Evolutionary conservation across 257 asterid genomes (phyloP).

Genomic region (Salvia hispanica): DNA sequence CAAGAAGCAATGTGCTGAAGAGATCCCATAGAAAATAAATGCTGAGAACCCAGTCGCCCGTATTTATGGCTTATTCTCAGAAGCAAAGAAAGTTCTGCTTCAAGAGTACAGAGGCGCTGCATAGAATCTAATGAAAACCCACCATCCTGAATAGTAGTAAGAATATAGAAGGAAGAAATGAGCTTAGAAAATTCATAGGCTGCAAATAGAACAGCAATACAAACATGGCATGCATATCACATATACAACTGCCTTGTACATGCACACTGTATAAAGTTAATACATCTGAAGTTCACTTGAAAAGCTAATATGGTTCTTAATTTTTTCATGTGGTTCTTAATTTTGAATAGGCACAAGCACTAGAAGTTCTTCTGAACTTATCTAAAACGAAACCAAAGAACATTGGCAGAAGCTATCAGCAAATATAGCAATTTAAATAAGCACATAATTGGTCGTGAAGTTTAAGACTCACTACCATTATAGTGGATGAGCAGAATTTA

Average conservation of each 20-base stretch:
- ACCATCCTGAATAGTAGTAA: constrained; percentile 59
- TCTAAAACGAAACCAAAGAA: background rate
- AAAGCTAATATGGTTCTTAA: background rate
- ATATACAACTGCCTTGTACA: background rate
- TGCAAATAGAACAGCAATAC: background rate
- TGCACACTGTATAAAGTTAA: background rate
- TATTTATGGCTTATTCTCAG: constrained; percentile 88
- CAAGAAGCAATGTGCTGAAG: constrained; percentile 78
- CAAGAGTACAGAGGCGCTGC: constrained; percentile 91
- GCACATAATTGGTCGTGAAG: background rate
- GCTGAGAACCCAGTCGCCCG: constrained; percentile 87
- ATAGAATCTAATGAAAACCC: constrained; percentile 74
- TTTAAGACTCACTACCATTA: background rate
- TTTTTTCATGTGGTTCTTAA: background rate
- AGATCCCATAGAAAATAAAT: constrained; percentile 88
- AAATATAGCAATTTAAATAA: background rate
- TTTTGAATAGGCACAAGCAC: background rate
- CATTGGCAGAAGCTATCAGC: background rate
- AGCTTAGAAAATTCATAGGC: constrained; percentile 1
- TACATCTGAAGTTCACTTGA: background rate
- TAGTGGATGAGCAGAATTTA: background rate
- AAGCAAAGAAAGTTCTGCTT: constrained; percentile 77
- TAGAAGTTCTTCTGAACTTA: background rate
- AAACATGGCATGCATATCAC: background rate
- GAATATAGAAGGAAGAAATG: constrained; percentile 4